Evolutionary conservation across 768 basidiomycete genomes (phyloP).

Genomic region (Piloderma croceum): DNA sequence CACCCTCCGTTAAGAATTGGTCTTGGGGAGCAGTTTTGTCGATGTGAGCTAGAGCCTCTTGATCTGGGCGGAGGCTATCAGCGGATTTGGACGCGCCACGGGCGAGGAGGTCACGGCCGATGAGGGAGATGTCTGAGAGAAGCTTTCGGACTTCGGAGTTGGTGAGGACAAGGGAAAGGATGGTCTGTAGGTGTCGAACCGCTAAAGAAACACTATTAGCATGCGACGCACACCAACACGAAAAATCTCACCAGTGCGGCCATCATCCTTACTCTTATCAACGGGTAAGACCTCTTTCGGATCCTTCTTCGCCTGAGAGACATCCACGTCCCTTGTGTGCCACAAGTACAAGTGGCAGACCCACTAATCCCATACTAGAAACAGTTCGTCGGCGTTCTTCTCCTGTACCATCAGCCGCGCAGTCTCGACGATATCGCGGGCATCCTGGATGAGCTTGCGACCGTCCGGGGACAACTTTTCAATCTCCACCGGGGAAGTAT

Average conservation of each 20-base stretch:
- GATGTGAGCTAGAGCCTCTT: conserved; percentile 56
- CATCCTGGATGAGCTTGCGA: conserved; percentile 66
- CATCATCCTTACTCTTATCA: conserved; percentile 56
- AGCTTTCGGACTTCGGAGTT: conserved; percentile 93
- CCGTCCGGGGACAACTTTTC: conserved; percentile 73
- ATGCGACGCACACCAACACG: neutral
- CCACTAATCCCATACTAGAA: conserved; percentile 88
- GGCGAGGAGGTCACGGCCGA: conserved; percentile 81
- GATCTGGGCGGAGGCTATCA: conserved; percentile 56
- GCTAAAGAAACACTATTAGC: conserved; percentile 39
- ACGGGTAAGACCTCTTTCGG: conserved; percentile 39
- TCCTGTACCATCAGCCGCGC: conserved; percentile 62
- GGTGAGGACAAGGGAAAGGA: conserved; percentile 81
- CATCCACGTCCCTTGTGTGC: conserved; percentile 58
- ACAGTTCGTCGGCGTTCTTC: conserved; percentile 87
- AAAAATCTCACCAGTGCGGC: conserved; percentile 47
- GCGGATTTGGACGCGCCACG: conserved; percentile 69
- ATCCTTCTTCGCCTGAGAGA: conserved; percentile 33
- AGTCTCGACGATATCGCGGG: conserved; percentile 76
- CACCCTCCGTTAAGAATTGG: conserved; percentile 52
- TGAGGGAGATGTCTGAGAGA: conserved; percentile 66
- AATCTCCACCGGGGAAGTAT: conserved; percentile 53
- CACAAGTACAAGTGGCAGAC: too few species aligned
- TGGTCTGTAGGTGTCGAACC: conserved; percentile 79
- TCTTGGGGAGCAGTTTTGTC: conserved; percentile 66